These are phyloP conservation scores for Herpotrichia juniperi DNA, from an alignment of 2,329 filamentous ascomycete genomes.

Conservation along the genomic window DNA sequence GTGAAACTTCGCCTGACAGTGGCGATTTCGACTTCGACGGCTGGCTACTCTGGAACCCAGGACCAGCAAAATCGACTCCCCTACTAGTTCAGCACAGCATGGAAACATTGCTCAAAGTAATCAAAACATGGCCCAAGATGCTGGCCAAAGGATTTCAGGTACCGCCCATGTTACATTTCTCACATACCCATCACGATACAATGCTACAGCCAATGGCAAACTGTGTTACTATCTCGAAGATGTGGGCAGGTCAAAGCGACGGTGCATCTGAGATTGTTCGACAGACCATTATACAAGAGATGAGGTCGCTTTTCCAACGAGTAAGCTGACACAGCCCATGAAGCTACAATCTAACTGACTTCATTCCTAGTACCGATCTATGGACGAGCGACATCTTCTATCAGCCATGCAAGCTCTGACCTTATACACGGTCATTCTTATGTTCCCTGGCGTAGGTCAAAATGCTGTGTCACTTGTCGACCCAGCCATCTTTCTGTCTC, in stretches of 20 bases:
- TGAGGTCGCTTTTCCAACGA: constrained; percentile 36
- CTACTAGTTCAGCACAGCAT: constrained; percentile 34
- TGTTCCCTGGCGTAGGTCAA: constrained; percentile 42
- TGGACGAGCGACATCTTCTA: constrained; percentile 41
- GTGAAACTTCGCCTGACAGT: constrained; percentile 5
- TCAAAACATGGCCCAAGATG: constrained; percentile 48
- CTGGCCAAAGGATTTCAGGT: constrained; percentile 45
- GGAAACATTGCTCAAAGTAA: constrained; percentile 41
- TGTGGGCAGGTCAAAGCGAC: constrained; percentile 45
- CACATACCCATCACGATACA: constrained; percentile 23
- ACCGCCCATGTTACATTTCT: constrained; percentile 45
- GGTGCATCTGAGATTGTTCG: constrained; percentile 38
- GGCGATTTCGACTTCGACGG: constrained; percentile 6
- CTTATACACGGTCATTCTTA: constrained; percentile 47
- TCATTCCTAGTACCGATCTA: constrained; percentile 34
- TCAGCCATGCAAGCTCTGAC: constrained; percentile 45
- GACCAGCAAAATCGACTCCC: constrained; percentile 7
- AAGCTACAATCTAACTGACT: not conserved
- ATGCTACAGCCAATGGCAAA: constrained; percentile 40
- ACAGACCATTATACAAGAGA: constrained; percentile 39
- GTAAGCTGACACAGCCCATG: constrained; percentile 22
- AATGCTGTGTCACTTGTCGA: constrained; percentile 22
- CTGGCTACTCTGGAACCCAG: constrained; percentile 16
- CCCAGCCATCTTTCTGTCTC: constrained; percentile 32
- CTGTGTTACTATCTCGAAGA: constrained; percentile 45